phyloP scores from a whole-genome alignment of 1,284 basidiomycete species.

The Ceratobasidium sp. region DNA sequence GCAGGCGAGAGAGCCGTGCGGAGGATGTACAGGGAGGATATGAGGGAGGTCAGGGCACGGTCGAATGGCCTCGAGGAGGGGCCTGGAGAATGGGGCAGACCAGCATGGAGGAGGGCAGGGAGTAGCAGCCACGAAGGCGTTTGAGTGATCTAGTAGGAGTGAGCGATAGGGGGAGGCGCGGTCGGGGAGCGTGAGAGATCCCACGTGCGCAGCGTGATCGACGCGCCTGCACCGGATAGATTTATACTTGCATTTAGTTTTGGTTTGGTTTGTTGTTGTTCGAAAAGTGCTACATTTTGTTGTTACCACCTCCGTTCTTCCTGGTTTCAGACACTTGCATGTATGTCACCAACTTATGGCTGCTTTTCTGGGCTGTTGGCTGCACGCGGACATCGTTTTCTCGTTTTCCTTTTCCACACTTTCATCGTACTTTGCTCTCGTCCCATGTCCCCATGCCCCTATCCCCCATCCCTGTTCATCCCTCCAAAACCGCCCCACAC shows the following conservation, averaged over 20 bases:
- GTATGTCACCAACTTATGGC: slow-evolving; percentile 12
- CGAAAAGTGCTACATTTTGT: slow-evolving; percentile 3
- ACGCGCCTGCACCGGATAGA: no score
- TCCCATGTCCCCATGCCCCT: neutral
- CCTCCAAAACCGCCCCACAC: slow-evolving; percentile 11
- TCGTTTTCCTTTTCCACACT: slow-evolving; percentile 3
- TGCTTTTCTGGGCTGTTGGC: slow-evolving; percentile 16
- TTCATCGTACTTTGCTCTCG: neutral
- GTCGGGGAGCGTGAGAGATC: no score
- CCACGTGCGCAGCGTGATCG: no score
- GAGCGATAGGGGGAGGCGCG: no score
- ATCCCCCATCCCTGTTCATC: neutral
- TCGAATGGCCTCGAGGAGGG: slow-evolving; percentile 37
- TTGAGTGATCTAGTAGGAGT: neutral
- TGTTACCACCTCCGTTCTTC: neutral
- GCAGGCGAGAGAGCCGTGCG: slow-evolving; percentile 31
- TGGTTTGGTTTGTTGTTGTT: neutral
- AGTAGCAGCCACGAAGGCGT: slow-evolving; percentile 8
- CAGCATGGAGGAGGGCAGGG: slow-evolving; percentile 36
- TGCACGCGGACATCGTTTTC: slow-evolving; percentile 11
- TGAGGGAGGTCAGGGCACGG: slow-evolving; percentile 33
- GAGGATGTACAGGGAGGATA: slow-evolving; percentile 43
- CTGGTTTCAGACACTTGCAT: neutral
- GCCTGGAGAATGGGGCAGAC: slow-evolving; percentile 37
- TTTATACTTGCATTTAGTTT: neutral